Evolutionary conservation across 1,284 basidiomycete species (phyloP), one percentile per base, ranked within the genome.

Genomic region (Caloboletus firmus): DNA sequence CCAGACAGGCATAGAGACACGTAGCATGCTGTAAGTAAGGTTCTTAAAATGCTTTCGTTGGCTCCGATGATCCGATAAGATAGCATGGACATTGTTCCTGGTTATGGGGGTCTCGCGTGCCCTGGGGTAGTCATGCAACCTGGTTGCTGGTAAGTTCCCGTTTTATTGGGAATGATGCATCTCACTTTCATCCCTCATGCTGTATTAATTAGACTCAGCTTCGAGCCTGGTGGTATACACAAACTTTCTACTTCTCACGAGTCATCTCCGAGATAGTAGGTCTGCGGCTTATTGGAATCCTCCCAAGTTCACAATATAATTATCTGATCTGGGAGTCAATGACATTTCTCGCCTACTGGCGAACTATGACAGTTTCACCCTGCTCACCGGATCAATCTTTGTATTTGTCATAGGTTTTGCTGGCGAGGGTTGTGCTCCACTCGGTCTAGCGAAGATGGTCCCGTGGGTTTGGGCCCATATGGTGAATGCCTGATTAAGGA

Each of bases 401-500:
- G 20, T 24, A 22, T 39, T 18, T 30, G 28, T 41, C 37, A 45
- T 17, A 39, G 17, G 35, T 18, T 43, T 28, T 35, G 59, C 49
- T 57, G 58, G 58, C 40, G 60, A 35, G 4, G 32, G 18, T 35
- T 18, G 37, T 47, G 34, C 52, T 47, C 20, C 37, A 44, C 5
- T 34, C 13, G 6, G 15, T 32, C 36, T 28, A 12, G 17, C 20
- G 18, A 28, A 1, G 24, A 24, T 48, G 8, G 6, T 43, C 40
- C 45, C 36, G 20, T 52, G 45, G 7, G 10, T 28, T 31, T 22
- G 8, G n/a, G 3, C 31, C 42, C 49, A 52, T 34, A 39, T 52
- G 50, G 45, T n/a, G 37, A 22, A 22, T 3, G 6, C 15, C 39
- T 12, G 20, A 32, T 9, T 10, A 39, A 26, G 20, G 20, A 6